Base-by-base conservation (phyloP, 495 filamentous ascomycete genomes). In the Chaetomium tenue region DNA sequence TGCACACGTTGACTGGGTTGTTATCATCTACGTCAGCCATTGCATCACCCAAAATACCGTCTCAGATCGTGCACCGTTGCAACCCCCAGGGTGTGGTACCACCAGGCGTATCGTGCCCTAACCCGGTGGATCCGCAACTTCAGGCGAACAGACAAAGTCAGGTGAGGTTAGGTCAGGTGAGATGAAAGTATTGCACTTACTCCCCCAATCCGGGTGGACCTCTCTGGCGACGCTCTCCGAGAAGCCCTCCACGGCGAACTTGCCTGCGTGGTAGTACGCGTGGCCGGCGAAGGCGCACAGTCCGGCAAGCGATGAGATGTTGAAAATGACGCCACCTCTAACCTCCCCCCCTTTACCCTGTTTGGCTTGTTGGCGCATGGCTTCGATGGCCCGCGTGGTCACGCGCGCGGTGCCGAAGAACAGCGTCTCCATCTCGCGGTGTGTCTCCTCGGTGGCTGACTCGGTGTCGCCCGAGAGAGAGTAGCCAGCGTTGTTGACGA, bases 401-500 rank as follows among this genome's bases (percentile, higher is more conserved):
- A 84, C 66, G 5, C 69, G 62, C 1, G 82, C 78, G n/a, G 79
- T 74, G 20, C 76, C 83, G 71, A 77, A 86, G 76, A 85, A 87
- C 65, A 83, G 77, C 28, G 81, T 81, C 30, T 85, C 83, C 58
- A 86, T 68, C 60, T 82, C 66, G 5, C 61, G 66, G 20, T 77
- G 78, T 11, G 76, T 69, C 59, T 81, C 74, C 12, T 81, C 77
- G 0, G 72, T 70, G 25, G 81, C 70, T 16, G 70, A 70, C 66
- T 84, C 83, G 23, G 79, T 77, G 56, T 79, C 79, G 5, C 82
- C 83, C 11, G 69, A 60, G 13, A 82, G 74, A 3, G 72, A 72
- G 63, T 84, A 84, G 8, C 83, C 83, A 6, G 83, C 83, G 60
- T 84, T 86, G 73, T 87, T 56, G 66, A 86, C 77, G 16, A 86